A percentile compares a stretch with the other conserved stretches of the same genome.
phyloP scores from a whole-genome alignment of 2,329 filamentous ascomycete species.

The Zymoseptoria passerinii region DNA sequence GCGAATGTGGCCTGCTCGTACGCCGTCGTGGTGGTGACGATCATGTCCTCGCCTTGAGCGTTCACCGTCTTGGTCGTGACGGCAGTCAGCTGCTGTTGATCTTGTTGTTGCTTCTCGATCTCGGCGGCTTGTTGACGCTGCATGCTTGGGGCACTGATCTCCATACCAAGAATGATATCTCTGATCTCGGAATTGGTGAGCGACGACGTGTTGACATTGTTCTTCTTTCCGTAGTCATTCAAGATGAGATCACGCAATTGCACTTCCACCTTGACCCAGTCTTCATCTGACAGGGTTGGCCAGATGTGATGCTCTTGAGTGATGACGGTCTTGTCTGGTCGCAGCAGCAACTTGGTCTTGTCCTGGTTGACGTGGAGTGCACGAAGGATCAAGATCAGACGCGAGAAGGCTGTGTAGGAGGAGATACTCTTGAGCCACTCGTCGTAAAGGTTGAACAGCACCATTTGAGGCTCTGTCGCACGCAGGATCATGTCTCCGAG shows the following conservation, averaged over 20 bases:
- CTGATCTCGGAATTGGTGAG: slow-evolving; percentile 94
- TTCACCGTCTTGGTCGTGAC: slow-evolving; percentile 99
- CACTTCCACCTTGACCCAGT: slow-evolving; percentile 99
- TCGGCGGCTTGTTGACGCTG: slow-evolving; percentile 97
- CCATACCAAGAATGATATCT: slow-evolving; percentile 98
- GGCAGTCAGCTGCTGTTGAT: slow-evolving; percentile 91
- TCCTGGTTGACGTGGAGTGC: slow-evolving; percentile 96
- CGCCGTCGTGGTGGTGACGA: slow-evolving; percentile 94
- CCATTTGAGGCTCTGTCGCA: slow-evolving; percentile 99
- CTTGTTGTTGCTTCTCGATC: slow-evolving; percentile 97
- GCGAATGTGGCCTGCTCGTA: slow-evolving; percentile 97
- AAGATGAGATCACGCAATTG: slow-evolving; percentile 90
- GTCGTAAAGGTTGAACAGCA: slow-evolving; percentile 96
- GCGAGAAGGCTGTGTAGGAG: slow-evolving; percentile 96
- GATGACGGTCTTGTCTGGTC: slow-evolving; percentile 95
- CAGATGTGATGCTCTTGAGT: slow-evolving; percentile 99
- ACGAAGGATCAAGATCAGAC: slow-evolving; percentile 84
- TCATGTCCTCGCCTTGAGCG: slow-evolving; percentile 91
- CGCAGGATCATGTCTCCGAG: slow-evolving; percentile 97
- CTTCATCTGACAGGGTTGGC: slow-evolving; percentile 87
- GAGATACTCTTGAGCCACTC: slow-evolving; percentile 99
- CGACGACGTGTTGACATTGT: slow-evolving; percentile 97
- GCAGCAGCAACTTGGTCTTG: slow-evolving; percentile 91
- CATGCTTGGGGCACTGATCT: slow-evolving; percentile 95
- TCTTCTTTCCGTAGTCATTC: slow-evolving; percentile 99